phyloP scores from a whole-genome alignment of 805 yeast genomes.

The Wickerhamiella domercqiae region DNA sequence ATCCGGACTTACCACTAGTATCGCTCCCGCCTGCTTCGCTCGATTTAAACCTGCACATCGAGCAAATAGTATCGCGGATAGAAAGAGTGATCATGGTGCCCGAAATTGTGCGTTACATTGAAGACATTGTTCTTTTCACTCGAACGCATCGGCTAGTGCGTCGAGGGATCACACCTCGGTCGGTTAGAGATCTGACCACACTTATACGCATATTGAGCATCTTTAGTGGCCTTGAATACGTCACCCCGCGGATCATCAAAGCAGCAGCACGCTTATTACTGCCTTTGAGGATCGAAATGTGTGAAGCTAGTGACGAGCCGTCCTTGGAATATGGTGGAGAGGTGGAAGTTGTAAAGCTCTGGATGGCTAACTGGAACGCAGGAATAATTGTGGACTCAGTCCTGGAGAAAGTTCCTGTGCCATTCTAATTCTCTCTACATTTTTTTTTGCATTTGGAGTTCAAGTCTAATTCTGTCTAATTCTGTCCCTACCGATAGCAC shows the following conservation, averaged over 20 bases:
- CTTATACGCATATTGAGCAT: constrained; percentile 30
- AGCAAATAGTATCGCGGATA: constrained; percentile 1
- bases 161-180: constrained; percentile 37
- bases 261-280: constrained; percentile 34
- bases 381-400: constrained; percentile 39
- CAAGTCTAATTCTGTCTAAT: background rate
- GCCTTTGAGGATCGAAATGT: constrained; percentile 32
- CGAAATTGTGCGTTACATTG: constrained; percentile 38
- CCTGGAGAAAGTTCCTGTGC: constrained; percentile 35
- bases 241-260: constrained; percentile 39
- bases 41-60: background rate
- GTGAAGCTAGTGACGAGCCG: constrained; percentile 33
- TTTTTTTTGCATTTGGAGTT: background rate
- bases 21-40: background rate
- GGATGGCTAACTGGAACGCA: constrained; percentile 32
- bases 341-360: constrained; percentile 25
- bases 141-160: constrained; percentile 40
- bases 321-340: constrained; percentile 44
- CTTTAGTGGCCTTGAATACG: constrained; percentile 29
- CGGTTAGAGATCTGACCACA: constrained; percentile 29
- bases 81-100: constrained; percentile 28
- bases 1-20: constrained; percentile 6
- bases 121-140: constrained; percentile 38
- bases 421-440: constrained; percentile 23
- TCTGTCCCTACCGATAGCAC: background rate